phyloP scores from a whole-genome alignment of 805 yeast species.

The Yarrowia osloensis region DNA sequence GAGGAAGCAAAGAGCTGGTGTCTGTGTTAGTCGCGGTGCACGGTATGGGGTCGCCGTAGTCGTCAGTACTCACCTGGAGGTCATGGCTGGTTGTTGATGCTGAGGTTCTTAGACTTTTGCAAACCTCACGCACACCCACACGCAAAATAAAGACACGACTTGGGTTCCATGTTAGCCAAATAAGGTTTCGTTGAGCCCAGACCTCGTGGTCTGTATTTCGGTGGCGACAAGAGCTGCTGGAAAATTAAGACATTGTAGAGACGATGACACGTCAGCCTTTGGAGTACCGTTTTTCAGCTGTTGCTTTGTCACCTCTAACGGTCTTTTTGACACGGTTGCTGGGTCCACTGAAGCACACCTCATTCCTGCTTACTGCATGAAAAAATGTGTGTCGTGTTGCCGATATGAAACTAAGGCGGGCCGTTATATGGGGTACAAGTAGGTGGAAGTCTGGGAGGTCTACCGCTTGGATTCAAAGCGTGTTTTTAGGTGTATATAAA shows the following conservation, averaged over 20 bases:
- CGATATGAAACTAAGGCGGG: not conserved
- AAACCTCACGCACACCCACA: not conserved
- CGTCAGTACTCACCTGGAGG: constrained; percentile 7
- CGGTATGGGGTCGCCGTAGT: not conserved
- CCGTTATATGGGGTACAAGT: not conserved
- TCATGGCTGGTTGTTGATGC: constrained; percentile 5
- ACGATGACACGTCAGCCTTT: not conserved
- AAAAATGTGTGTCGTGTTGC: not conserved
- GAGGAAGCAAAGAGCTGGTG: constrained; percentile 29
- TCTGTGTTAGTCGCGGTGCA: constrained; percentile 17
- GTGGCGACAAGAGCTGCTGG: not conserved
- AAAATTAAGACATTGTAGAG: not conserved
- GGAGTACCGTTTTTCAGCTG: not conserved
- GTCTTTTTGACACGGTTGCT: not conserved
- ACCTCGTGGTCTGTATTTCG: constrained; percentile 1
- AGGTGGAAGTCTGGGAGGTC: too few relatives aligned
- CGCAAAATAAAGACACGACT: constrained; percentile 12
- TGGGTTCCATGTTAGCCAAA: not conserved
- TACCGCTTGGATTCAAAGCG: too few relatives aligned
- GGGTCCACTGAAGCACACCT: not conserved
- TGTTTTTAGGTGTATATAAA: too few relatives aligned
- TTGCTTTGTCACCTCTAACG: not conserved
- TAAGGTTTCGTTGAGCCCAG: not conserved
- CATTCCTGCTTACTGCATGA: constrained; percentile 19
- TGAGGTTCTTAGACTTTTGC: not conserved